A percentile compares a stretch with the other conserved stretches of the same genome.
Evolutionary conservation across 768 basidiomycete genomes (phyloP).

Genomic region (Holtermannia corniformis): DNA sequence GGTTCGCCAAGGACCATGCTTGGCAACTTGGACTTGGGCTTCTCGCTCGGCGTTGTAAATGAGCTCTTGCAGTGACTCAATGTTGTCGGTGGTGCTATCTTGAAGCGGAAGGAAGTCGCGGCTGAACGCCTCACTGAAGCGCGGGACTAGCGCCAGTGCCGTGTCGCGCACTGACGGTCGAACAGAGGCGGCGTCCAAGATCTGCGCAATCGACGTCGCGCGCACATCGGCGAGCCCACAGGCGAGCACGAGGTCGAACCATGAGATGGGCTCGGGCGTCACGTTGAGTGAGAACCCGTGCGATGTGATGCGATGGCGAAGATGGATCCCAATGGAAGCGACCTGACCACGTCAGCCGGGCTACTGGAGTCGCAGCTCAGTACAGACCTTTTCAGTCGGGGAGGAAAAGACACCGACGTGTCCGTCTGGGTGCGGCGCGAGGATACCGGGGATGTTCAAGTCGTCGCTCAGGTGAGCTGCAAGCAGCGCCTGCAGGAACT

Average conservation of each 20-base stretch:
- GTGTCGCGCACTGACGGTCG: conserved; percentile 13
- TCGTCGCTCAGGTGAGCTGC: conserved; percentile 53
- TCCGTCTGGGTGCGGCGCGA: conserved; percentile 51
- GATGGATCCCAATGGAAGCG: conserved; percentile 91
- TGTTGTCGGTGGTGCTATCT: not conserved
- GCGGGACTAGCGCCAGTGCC: conserved; percentile 20
- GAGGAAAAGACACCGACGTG: conserved; percentile 87
- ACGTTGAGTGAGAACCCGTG: conserved; percentile 94
- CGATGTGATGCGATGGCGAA: conserved; percentile 83
- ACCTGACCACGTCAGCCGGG: conserved; percentile 42
- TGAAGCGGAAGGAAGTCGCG: conserved; percentile 16
- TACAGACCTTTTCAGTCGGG: conserved; percentile 54
- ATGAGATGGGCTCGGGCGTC: conserved; percentile 63
- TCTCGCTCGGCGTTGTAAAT: not conserved
- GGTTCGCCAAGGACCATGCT: not conserved
- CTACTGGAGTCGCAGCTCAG: not conserved
- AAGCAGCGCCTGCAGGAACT: conserved; percentile 64
- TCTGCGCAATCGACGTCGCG: conserved; percentile 50
- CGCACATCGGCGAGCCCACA: conserved; percentile 79
- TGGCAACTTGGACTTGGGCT: not conserved
- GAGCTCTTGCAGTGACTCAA: not conserved
- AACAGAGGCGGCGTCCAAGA: conserved; percentile 6
- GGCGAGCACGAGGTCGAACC: conserved; percentile 83
- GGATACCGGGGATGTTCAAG: conserved; percentile 45
- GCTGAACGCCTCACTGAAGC: conserved; percentile 23